phyloP scores from a whole-genome alignment of 2,329 filamentous ascomycete genomes.

The Trichoderma atroviride region DNA sequence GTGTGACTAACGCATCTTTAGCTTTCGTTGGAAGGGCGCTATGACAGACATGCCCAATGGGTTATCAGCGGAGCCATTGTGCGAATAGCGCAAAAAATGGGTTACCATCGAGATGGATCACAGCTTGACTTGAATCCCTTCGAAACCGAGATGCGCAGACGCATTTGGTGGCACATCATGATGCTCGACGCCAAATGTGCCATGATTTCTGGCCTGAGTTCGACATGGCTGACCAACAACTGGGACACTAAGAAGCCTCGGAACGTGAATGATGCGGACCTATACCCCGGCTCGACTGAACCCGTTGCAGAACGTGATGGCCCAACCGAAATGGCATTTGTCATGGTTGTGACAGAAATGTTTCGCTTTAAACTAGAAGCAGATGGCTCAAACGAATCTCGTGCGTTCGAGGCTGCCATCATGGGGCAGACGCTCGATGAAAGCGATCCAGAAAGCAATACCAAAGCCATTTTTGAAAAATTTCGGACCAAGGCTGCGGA shows the following conservation, averaged over 20 bases:
- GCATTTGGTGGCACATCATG: conserved; percentile 68
- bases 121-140: conserved; percentile 60
- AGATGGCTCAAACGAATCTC: conserved; percentile 45
- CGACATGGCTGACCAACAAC: conserved; percentile 53
- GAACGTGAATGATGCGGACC: conserved; percentile 62
- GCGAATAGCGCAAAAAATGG: conserved; percentile 68
- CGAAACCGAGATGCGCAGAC: conserved; percentile 67
- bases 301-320: conserved; percentile 56
- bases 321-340: conserved; percentile 64
- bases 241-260: conserved; percentile 60
- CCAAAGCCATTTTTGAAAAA: conserved; percentile 39
- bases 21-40: conserved; percentile 60
- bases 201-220: conserved; percentile 59
- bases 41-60: conserved; percentile 62
- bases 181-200: conserved; percentile 61
- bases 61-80: conserved; percentile 63
- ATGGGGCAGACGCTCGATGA: conserved; percentile 47
- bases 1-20: conserved; percentile 35
- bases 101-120: conserved; percentile 65
- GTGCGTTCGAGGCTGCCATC: conserved; percentile 54
- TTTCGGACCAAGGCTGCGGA: conserved; percentile 48
- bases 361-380: conserved; percentile 53
- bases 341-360: conserved; percentile 54
- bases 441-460: conserved; percentile 29
- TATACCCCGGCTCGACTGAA: conserved; percentile 56